Base-by-base conservation (phyloP, 129 eudicot genomes). In the Chrysanthemum lavandulifolium region DNA sequence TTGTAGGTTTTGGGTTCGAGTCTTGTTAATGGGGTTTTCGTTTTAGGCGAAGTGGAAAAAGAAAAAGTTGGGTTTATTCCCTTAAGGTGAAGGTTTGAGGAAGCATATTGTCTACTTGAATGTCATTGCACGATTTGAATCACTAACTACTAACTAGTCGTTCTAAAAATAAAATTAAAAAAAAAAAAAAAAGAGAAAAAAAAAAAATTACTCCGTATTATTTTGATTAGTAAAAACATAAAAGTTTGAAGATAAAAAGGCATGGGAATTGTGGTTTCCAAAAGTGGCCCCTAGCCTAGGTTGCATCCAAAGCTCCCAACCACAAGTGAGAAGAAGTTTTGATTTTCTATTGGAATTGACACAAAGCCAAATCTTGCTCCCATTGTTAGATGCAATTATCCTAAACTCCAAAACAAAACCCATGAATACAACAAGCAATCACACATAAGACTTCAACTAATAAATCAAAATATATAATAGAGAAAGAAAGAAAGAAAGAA, bases 221-320 rank as follows among this genome's bases (percentile, higher is more conserved):
- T 31, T 31, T 31, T 31, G 36, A 31, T 31, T 31, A 31, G 36
- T 31, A 31, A 31, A 31, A 31, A 31, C 5, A 31, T 31, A 31
- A 31, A 31, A 31, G 36, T 31, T 0, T 4, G 6, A 31, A 31
- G 36, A 31, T 4, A 31, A 31, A 12, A 15, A 56, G 9, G 59
- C 15, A 45, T 19, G 65, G 48, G 54, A 58, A 27, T 27, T 79
- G 83, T 73, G 79, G 73, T 80, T 77, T 80, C 47, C 70, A 49
- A 77, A 74, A 74, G 87, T 78, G 85, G 87, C 80, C 85, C 86
- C 84, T 64, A 78, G 73, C 73, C 80, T 79, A 67, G 69, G 76
- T 72, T 74, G 80, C 81, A 71, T 75, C 84, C 87, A 83, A 82
- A 75, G 80, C 69, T 43, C 62, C 76, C 84, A 75, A 76, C 81